A percentile compares a stretch with the other conserved stretches of the same genome.
Evolutionary conservation across 495 filamentous ascomycete genomes (phyloP).

Genomic region (Sporormia fimetaria): DNA sequence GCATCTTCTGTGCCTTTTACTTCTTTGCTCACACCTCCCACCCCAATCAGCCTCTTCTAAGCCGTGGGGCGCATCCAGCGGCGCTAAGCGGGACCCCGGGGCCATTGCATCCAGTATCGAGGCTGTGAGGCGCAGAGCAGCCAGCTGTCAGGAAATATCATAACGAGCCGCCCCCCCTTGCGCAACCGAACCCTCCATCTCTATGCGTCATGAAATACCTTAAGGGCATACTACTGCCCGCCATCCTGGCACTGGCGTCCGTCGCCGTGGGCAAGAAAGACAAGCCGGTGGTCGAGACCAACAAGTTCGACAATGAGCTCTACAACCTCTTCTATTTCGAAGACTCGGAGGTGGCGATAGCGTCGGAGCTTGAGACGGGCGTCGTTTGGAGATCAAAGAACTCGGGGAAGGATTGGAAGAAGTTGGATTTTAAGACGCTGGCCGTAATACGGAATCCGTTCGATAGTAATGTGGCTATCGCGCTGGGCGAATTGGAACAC

Average conservation of each 20-base stretch:
- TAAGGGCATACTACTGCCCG: slow-evolving; percentile 28
- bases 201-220: slow-evolving; percentile 27
- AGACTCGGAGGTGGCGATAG: slow-evolving; percentile 64
- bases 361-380: slow-evolving; percentile 43
- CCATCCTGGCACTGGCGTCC: slow-evolving; percentile 20
- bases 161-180: slow-evolving; percentile 2
- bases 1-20: too few relatives aligned
- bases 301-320: slow-evolving; percentile 50
- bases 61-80: too few relatives aligned
- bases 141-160: slow-evolving; percentile 13
- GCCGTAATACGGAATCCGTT: slow-evolving; percentile 61
- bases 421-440: slow-evolving; percentile 46
- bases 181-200: slow-evolving; percentile 1
- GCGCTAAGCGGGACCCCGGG: too few relatives aligned
- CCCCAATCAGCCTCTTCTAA: too few relatives aligned
- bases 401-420: slow-evolving; percentile 63
- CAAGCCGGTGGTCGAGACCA: slow-evolving; percentile 41
- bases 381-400: slow-evolving; percentile 62
- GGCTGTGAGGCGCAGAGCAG: slow-evolving; percentile 14
- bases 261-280: slow-evolving; percentile 38
- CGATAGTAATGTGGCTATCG: slow-evolving; percentile 67
- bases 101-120: slow-evolving; percentile 19
- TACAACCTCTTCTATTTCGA: slow-evolving; percentile 71
- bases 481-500: slow-evolving; percentile 57
- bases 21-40: too few relatives aligned